phyloP scores from a whole-genome alignment of 495 filamentous ascomycete genomes.

The Copromyces sp. region DNA sequence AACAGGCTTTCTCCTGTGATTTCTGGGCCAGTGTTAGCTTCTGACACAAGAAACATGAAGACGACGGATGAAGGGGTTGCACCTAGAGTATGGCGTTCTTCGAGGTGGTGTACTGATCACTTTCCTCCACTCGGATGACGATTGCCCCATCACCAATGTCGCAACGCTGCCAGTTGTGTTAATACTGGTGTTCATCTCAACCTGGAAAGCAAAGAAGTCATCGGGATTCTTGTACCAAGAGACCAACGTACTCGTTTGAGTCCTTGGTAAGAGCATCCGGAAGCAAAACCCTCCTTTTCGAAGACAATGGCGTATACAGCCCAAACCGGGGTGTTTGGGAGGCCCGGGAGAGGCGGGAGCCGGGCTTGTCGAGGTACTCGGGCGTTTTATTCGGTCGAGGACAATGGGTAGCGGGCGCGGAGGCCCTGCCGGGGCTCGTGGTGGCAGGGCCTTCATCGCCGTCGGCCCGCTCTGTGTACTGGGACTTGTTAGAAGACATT shows the following conservation, averaged over 20 bases:
- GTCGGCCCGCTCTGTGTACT: neutral
- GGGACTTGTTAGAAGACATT: neutral
- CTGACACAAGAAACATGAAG: neutral
- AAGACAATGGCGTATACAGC: too few species aligned
- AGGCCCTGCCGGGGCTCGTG: neutral
- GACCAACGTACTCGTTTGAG: conserved; percentile 49
- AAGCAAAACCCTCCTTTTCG: too few species aligned
- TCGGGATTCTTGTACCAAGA: conserved; percentile 28
- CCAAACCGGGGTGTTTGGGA: too few species aligned
- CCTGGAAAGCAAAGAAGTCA: neutral
- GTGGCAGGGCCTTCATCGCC: neutral
- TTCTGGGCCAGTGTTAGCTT: neutral
- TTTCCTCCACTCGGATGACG: conserved; percentile 37
- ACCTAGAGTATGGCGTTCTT: conserved; percentile 45
- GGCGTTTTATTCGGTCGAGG: neutral
- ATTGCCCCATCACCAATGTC: conserved; percentile 7
- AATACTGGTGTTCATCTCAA: neutral
- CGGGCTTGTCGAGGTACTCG: neutral
- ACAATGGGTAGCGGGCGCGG: neutral
- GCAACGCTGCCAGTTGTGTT: conserved; percentile 15
- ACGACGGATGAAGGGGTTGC: neutral
- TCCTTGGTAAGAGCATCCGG: conserved; percentile 39
- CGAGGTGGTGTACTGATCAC: conserved; percentile 23
- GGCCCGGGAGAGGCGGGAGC: neutral
- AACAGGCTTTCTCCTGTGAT: neutral